Evolutionary conservation across 176 grass and related monocot genomes (phyloP).

Genomic region (Stipa capillata): DNA sequence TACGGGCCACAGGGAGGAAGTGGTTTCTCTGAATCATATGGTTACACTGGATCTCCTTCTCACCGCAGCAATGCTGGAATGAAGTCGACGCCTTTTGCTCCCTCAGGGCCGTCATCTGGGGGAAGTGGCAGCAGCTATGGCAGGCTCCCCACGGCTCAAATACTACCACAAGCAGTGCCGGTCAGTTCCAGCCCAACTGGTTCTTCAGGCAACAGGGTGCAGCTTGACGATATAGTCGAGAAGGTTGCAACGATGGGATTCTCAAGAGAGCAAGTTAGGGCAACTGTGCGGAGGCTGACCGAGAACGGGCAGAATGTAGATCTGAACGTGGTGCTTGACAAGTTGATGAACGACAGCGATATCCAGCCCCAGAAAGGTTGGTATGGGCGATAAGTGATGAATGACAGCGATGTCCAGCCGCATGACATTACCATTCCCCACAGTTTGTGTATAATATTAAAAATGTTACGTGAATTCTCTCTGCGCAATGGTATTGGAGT

Average conservation of each 20-base stretch:
- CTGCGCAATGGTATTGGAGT: background rate
- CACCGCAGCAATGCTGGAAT: constrained; percentile 43
- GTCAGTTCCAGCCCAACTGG: constrained; percentile 29
- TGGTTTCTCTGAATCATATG: constrained; percentile 58
- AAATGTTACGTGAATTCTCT: background rate
- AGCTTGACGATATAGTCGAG: constrained; percentile 81
- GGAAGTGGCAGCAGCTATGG: constrained; percentile 37
- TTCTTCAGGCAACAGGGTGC: constrained; percentile 43
- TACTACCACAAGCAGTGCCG: constrained; percentile 65
- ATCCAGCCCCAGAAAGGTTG: constrained; percentile 52
- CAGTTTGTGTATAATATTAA: constrained; percentile 30
- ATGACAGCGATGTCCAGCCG: too few species aligned
- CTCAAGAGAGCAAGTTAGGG: constrained; percentile 90
- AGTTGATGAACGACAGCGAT: constrained; percentile 71
- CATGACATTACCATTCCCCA: background rate
- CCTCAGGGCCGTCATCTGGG: constrained; percentile 34
- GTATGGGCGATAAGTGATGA: constrained; percentile 38
- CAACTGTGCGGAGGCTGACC: constrained; percentile 74
- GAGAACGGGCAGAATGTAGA: constrained; percentile 97
- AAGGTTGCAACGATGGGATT: constrained; percentile 95
- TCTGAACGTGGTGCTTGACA: constrained; percentile 89
- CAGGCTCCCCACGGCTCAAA: constrained; percentile 58
- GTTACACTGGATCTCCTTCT: constrained; percentile 65
- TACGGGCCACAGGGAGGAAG: constrained; percentile 43
- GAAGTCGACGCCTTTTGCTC: constrained; percentile 45